phyloP scores from a whole-genome alignment of 495 filamentous ascomycete genomes.

The Penicillium paxilli region DNA sequence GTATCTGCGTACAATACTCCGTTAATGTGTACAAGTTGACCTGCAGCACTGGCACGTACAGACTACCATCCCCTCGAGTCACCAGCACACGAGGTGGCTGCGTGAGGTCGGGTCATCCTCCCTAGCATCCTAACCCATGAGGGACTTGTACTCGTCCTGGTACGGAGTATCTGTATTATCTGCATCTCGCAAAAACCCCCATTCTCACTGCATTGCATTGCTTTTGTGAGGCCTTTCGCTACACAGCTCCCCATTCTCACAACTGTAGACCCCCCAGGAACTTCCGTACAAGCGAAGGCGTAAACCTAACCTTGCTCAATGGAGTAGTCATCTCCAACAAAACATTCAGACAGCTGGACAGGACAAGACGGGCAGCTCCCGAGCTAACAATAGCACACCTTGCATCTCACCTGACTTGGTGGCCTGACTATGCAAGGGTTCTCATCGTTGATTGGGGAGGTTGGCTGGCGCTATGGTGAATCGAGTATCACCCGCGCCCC shows the following conservation, averaged over 20 bases:
- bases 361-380: neutral
- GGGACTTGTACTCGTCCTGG: too few relatives aligned
- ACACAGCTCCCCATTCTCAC: slow-evolving; percentile 9
- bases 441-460: slow-evolving; percentile 20
- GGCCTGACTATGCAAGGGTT: slow-evolving; percentile 35
- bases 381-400: slow-evolving; percentile 45
- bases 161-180: too few relatives aligned
- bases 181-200: too few relatives aligned
- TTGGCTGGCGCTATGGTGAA: slow-evolving; percentile 5
- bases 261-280: neutral
- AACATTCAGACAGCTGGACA: neutral
- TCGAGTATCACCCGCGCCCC: slow-evolving; percentile 5
- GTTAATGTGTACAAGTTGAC: neutral
- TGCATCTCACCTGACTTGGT: slow-evolving; percentile 37
- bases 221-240: too few relatives aligned
- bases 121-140: neutral
- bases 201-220: too few relatives aligned
- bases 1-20: neutral
- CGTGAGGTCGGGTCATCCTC: neutral
- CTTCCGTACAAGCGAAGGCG: slow-evolving; percentile 2
- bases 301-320: slow-evolving; percentile 10
- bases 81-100: neutral
- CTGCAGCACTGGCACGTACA: neutral
- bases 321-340: neutral
- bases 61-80: neutral